phyloP scores from a whole-genome alignment of 441 rosid species.

The Hura crepitans region DNA sequence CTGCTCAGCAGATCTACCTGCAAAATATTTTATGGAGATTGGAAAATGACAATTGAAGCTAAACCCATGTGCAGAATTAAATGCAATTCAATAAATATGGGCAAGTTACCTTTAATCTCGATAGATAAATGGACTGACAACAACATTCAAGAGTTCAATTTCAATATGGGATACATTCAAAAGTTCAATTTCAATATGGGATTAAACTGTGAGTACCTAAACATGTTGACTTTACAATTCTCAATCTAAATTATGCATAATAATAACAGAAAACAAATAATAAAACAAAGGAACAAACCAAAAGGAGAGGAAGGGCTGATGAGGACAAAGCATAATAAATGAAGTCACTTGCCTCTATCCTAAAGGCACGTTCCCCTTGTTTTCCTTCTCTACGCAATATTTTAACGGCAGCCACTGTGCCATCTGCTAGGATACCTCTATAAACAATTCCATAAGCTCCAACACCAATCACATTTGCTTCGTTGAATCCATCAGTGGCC shows the following conservation, averaged over 20 bases:
- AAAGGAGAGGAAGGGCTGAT: slow-evolving; percentile 11
- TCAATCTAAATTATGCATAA: neutral
- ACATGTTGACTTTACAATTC: slow-evolving; percentile 19
- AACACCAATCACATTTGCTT: slow-evolving; percentile 52
- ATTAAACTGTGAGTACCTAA: neutral
- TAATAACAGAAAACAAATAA: slow-evolving; percentile 2
- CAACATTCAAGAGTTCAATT: slow-evolving; percentile 1
- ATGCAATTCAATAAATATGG: slow-evolving; percentile 2
- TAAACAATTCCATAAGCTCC: slow-evolving; percentile 65
- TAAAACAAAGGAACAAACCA: neutral
- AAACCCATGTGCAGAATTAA: slow-evolving; percentile 31
- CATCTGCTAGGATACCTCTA: slow-evolving; percentile 65
- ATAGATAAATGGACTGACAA: neutral
- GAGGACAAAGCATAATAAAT: slow-evolving; percentile 31
- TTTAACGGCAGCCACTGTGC: slow-evolving; percentile 73
- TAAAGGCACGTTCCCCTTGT: slow-evolving; percentile 73
- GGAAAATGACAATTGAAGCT: slow-evolving; percentile 10
- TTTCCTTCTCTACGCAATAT: slow-evolving; percentile 58
- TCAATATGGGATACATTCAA: neutral
- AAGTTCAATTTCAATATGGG: neutral
- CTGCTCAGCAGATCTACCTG: slow-evolving; percentile 92
- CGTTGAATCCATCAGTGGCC: slow-evolving; percentile 57
- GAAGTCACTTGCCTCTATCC: slow-evolving; percentile 66
- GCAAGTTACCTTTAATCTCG: neutral
- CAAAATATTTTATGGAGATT: slow-evolving; percentile 15